Evolutionary conservation across 805 yeast species (phyloP), one percentile per base, ranked within the genome.

Genomic region (Yamadazyma laniorum): DNA sequence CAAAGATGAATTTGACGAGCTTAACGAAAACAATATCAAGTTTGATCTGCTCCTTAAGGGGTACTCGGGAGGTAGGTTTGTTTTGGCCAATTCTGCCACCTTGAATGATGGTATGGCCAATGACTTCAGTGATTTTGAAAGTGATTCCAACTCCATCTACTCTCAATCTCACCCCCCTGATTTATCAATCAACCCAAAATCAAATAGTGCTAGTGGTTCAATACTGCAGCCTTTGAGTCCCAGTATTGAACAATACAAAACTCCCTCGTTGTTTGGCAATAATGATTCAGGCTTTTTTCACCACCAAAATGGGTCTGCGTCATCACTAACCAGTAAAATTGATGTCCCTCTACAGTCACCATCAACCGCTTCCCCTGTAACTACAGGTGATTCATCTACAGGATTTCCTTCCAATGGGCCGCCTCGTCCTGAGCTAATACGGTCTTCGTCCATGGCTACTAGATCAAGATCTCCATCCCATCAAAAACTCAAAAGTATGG

Each of bases 281-380:
- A 16, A 18, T 16, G 36, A 38, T 7, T 30, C 34, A n/a, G 42
- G 35, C n/a, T 15, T 38, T 18, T 43, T 39, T 22, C 17, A 28
- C 32, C 23, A 32, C 18, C 26, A 32, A 29, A 44, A 40, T 31
- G 28, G 44, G 50, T 34, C 50, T 46, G 42, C 35, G 2, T 21
- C 36, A 18, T 61, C 67, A 3, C 41, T 63, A 14, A 51, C 65
- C 1, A 48, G 53, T 29, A 55, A 51, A 27, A 47, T 60, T 34
- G 68, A 64, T 33, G 47, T 39, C 18, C 65, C 58, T 22, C 53
- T 45, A 3, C 42, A 61, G 12, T 25, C 47, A 14, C 55, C 61
- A 1, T 56, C 61, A 6, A 34, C 15, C 2, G 12, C 13, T 8
- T 18, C 36, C 12, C 23, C 36, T 5, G 19, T 13, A 8, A 18